Evolutionary conservation across 371 early-diverging fungal species (phyloP), one percentile per base, ranked within the genome.

Genomic region (Rhizomucor pusillus): DNA sequence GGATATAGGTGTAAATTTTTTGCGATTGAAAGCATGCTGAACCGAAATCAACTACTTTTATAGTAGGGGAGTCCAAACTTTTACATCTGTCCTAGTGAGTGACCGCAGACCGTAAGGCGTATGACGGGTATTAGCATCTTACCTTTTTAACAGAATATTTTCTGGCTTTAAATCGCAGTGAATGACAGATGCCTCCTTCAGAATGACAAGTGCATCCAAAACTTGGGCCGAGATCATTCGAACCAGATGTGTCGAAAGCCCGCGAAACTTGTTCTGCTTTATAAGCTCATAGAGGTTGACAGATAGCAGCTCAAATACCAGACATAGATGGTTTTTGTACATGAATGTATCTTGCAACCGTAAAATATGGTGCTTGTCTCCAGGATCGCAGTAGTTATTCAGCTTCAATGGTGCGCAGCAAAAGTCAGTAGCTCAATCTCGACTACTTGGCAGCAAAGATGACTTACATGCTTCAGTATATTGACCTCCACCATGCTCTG

Each of bases 31-130:
- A 88, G 63, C 97, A 95, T 0, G 99, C 96, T 3, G 94, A 94
- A 19, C 99, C 99, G 83, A 99, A 98, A 79, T 99, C 99, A 54
- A 99, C 97, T 22, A 99, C 93, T 72, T 99, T 99, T 65, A 99
- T 83, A 6, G 85, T 77, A 1, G 96, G 90, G 23, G 87, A 86
- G 55, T 91, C 86, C 51, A 90, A 67, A 54, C 90, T 87, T 25
- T 47, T 35, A 29, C 14, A 41, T 52, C n/a, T n/a, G n/a, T n/a
- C n/a, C n/a, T n/a, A n/a, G n/a, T n/a, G n/a, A n/a, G n/a, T n/a
- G n/a, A n/a, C n/a, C n/a, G n/a, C n/a, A n/a, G n/a, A n/a, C n/a
- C n/a, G n/a, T n/a, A n/a, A n/a, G n/a, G n/a, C n/a, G n/a, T n/a
- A n/a, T n/a, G n/a, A n/a, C n/a, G n/a, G n/a, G n/a, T n/a, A n/a